Conservation (phyloP, 352 stramenopile species). For the Pythium utonaiense region DNA sequence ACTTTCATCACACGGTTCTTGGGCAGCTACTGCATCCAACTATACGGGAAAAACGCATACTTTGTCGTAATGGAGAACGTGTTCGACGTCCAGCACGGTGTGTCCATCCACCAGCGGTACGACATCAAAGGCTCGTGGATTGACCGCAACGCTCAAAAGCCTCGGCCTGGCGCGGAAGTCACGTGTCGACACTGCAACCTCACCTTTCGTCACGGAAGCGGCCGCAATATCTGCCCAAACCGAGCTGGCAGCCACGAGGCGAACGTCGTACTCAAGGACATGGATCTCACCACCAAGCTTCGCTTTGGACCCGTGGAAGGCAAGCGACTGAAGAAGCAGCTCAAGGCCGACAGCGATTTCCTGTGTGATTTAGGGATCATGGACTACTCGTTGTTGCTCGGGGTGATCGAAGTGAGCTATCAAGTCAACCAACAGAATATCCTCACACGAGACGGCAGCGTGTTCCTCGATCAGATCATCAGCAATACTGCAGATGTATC, state of each 20-base stretch:
- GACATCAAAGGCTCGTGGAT: slow-evolving; percentile 92
- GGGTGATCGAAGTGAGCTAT: slow-evolving; percentile 85
- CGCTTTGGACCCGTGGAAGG: slow-evolving; percentile 72
- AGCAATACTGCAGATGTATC: slow-evolving; percentile 1
- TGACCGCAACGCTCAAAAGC: slow-evolving; percentile 75
- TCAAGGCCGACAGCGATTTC: slow-evolving; percentile 79
- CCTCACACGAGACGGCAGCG: slow-evolving; percentile 52
- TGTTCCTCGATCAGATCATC: slow-evolving; percentile 39
- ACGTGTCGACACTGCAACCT: slow-evolving; percentile 88
- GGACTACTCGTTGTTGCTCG: slow-evolving; percentile 91
- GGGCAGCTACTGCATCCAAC: slow-evolving; percentile 73
- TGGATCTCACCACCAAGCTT: slow-evolving; percentile 86
- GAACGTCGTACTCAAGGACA: slow-evolving; percentile 89
- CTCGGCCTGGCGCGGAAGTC: slow-evolving; percentile 85
- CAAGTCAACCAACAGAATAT: slow-evolving; percentile 69
- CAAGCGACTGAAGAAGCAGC: slow-evolving; percentile 68
- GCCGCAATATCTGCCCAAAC: slow-evolving; percentile 72
- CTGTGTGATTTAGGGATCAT: slow-evolving; percentile 89
- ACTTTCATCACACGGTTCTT: slow-evolving; percentile 82
- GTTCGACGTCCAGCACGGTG: slow-evolving; percentile 85
- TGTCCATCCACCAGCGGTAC: slow-evolving; percentile 86
- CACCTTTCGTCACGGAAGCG: slow-evolving; percentile 79
- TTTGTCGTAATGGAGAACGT: slow-evolving; percentile 92
- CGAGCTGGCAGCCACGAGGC: slow-evolving; percentile 78
- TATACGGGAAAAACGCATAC: slow-evolving; percentile 68